These are phyloP conservation scores for Spirogloea muscicola DNA, from an alignment of 139 green algal genomes.

Conservation along the genomic window DNA sequence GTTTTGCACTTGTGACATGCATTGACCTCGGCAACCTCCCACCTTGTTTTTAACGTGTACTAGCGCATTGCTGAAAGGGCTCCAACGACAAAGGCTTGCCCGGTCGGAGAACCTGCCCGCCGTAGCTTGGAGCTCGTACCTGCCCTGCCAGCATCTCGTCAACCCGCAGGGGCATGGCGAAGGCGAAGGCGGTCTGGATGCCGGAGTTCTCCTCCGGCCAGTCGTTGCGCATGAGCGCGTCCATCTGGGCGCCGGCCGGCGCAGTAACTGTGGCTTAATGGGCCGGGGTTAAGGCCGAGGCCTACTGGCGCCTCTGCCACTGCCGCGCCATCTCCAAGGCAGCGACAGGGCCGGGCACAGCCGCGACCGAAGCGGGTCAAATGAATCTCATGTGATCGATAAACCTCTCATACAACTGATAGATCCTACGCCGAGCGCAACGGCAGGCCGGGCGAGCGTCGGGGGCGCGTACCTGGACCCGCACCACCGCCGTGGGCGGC, in stretches of 20 bases:
- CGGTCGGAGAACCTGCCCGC: neutral
- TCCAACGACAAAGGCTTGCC: no score
- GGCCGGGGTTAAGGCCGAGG: neutral
- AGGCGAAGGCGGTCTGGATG: slow-evolving; percentile 26
- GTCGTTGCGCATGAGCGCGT: slow-evolving; percentile 44
- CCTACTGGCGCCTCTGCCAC: neutral
- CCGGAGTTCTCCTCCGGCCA: slow-evolving; percentile 30
- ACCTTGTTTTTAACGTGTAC: no score
- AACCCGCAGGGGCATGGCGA: slow-evolving; percentile 19
- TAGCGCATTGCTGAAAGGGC: no score
- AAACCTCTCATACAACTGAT: neutral
- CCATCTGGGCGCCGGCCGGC: slow-evolving; percentile 14
- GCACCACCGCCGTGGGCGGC: slow-evolving; percentile 17
- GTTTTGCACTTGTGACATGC: no score
- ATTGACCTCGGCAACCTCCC: no score
- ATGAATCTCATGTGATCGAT: neutral
- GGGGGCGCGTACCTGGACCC: neutral
- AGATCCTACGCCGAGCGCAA: no score
- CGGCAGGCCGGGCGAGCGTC: no score
- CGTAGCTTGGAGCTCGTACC: neutral
- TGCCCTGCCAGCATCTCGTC: slow-evolving; percentile 33
- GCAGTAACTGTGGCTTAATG: neutral
- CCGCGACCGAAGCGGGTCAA: neutral
- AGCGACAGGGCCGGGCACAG: neutral
- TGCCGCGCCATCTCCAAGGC: neutral